Evolutionary conservation across 2,329 filamentous ascomycete genomes (phyloP).

Genomic region (Pseudogymnoascus sp.): DNA sequence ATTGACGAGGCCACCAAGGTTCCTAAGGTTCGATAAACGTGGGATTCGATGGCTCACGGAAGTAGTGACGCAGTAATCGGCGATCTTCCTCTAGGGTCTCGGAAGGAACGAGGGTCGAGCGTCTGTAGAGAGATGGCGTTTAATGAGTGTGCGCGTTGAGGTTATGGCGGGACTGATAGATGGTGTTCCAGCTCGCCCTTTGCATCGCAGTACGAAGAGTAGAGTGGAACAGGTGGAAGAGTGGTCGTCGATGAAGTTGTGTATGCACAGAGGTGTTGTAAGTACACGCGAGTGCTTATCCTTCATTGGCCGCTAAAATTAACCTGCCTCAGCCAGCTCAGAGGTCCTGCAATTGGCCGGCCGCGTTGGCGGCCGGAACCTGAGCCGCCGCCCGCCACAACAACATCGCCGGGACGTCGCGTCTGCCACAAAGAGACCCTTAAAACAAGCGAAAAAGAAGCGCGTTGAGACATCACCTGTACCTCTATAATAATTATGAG

Average conservation of each 20-base stretch:
- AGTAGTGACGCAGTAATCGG: neutral
- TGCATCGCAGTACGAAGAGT: neutral
- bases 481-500: neutral
- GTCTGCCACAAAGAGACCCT: constrained; percentile 1
- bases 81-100: neutral
- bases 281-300: constrained; percentile 8
- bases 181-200: neutral
- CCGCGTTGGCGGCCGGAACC: neutral
- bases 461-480: neutral
- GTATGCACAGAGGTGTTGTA: constrained; percentile 4
- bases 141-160: neutral
- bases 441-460: neutral
- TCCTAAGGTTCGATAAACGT: neutral
- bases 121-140: neutral
- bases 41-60: neutral
- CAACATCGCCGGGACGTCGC: constrained; percentile 4
- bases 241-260: constrained; percentile 2
- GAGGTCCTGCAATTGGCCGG: neutral
- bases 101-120: neutral
- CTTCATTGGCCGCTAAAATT: constrained; percentile 5
- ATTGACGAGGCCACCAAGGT: neutral
- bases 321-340: constrained; percentile 3
- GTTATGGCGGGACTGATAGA: neutral
- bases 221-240: neutral
- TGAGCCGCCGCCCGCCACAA: constrained; percentile 3